Base-by-base conservation (phyloP, 2,329 filamentous ascomycete species). In the Clonostachys rhizophaga region DNA sequence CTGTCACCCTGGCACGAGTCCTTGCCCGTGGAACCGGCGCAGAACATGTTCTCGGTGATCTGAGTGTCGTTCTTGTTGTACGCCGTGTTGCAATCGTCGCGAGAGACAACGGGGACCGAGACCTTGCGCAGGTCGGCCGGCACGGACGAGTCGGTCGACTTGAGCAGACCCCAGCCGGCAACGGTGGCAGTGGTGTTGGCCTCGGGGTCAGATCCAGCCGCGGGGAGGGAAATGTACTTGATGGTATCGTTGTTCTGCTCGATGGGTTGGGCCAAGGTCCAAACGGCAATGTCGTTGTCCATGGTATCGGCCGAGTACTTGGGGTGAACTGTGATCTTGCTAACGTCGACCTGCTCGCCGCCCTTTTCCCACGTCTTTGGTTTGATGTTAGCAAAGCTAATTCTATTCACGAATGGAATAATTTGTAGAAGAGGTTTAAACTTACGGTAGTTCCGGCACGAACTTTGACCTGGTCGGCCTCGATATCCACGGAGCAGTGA, bases 1-100 rank as follows among this genome's bases (percentile, higher is more conserved):
- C 54, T 58, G 55, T 65, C 62, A 16, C 61, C 60, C 33, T 56
- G 52, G 61, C 62, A 65, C 14, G 62, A 54, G 50, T 65, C 62
- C 52, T 55, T 58, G 36, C 58, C 60, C 4, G 51, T 13, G 10
- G 53, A 33, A 10, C 60, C 62, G 41, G 62, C 62, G 54, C 62
- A 65, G 56, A 65, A 54, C 62, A 64, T 64, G 55, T 53, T 52
- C 49, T 46, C 47, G 43, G 60, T 63, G 48, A 65, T 49, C 43
- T 49, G n/a, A 4, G 50, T n/a, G 1, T 52, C 44, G 42, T 64
- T 63, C 46, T 54, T 30, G 1, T 51, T 44, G 42, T 64, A 63
- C 44, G 53, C 44, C 11, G 47, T 6, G 37, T 52, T 50, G 53
- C 61, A 64, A 13, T 52, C 51, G 16, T 54, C 16, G 36, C 61